Conservation (phyloP, 345 rosid genomes). For the Eucalyptus coolabah region DNA sequence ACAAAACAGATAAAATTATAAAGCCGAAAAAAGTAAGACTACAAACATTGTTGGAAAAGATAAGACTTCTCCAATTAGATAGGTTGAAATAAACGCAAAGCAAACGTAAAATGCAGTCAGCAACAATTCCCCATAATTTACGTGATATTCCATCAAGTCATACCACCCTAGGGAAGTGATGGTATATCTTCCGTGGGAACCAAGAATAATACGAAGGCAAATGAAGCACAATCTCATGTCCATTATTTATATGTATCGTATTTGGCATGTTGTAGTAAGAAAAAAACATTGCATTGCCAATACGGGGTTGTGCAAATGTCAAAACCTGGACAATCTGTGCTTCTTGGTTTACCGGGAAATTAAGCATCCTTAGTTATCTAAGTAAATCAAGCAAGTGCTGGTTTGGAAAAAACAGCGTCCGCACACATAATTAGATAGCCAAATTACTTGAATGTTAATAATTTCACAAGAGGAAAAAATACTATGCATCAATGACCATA, state of each 20-base stretch:
- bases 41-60: not conserved
- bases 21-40: not conserved
- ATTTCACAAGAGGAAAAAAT: too few relatives aligned
- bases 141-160: not conserved
- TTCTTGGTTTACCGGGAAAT: not conserved
- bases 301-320: not conserved
- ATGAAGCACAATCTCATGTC: not conserved
- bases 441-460: too few relatives aligned
- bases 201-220: not conserved
- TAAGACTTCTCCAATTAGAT: not conserved
- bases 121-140: too few relatives aligned
- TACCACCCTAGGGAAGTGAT: not conserved
- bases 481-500: not conserved
- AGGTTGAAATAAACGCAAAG: not conserved
- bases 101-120: not conserved
- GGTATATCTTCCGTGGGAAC: not conserved
- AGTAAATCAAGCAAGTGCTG: not conserved
- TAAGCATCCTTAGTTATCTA: not conserved
- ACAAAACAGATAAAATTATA: not conserved
- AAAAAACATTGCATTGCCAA: not conserved
- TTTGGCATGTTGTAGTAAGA: not conserved
- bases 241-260: not conserved
- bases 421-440: too few relatives aligned
- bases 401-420: too few relatives aligned
- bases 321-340: not conserved